Evolutionary conservation across 139 green algal genomes (phyloP), one percentile per base, ranked within the genome.

Genomic region (Picochlorum sp.): DNA sequence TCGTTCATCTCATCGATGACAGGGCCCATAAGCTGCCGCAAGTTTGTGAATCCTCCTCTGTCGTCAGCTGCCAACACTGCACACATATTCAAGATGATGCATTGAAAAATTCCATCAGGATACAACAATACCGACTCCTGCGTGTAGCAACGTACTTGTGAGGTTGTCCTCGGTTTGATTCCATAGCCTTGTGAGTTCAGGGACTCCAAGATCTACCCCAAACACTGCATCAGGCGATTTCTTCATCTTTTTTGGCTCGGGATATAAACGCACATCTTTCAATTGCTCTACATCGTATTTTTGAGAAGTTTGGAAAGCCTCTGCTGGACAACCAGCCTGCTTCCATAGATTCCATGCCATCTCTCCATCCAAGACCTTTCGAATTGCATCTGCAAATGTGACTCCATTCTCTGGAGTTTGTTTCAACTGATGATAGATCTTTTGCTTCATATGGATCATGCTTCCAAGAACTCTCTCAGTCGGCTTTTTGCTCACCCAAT

Each of bases 331-430:
- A 26, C 60, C 50, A 6, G 41, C 62, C 44, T 74, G 61, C 65
- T 86, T 86, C 80, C 80, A 86, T 2, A 57, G 47, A 41, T 74
- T 68, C 65, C 77, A 87, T 20, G 45, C 47, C 10, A 66, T 68
- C 45, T 87, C 81, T 6, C 63, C 45, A n/a, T 54, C 37, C 45
- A 86, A 45, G 21, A 80, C 49, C 23, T 58, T 58, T 18, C 72
- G 60, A 18, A 82, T 49, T 4, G 63, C 65, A 3, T 55, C 51
- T 0, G 63, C 51, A 68, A 87, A 87, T 34, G 77, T 31, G 1
- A 11, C 20, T n/a, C 81, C 81, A 16, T 57, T 34, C 34, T 81
- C 60, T 2, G 78, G 81, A 4, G 72, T 83, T 13, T 45, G 37
- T 54, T 76, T 62, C n/a, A 87, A 73, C 45, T 60, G 49, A 2